Evolutionary conservation across 2,329 filamentous ascomycete species (phyloP), one percentile per base, ranked within the genome.

Genomic region (Monascus ruber): DNA sequence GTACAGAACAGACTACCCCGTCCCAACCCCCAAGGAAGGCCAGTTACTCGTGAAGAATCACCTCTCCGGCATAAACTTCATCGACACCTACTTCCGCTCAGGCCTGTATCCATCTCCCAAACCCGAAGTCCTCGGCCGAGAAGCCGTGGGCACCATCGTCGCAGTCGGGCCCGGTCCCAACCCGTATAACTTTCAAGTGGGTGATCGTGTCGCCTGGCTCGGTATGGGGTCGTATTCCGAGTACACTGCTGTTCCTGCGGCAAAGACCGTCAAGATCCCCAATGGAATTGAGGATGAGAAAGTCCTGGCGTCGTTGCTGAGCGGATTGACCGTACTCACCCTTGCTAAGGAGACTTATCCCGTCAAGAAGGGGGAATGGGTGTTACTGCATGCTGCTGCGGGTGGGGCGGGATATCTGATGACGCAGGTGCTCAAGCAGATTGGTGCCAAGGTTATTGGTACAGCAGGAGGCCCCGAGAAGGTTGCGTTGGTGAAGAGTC

Each of bases 81-180:
- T 94, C 54, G 88, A 94, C 63, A 94, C 76, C 31, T 94, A 94
- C 66, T 93, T 88, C 74, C 85, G 88, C 58, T 78, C 74, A 8
- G 88, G 88, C 7, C 75, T 94, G 37, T 94, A 94, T 70, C 68
- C 79, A 1, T 72, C 82, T 1, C 58, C 66, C 1, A 77, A 83
- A 51, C 88, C 87, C 4, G 74, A 83, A 51, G 79, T 81, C 37
- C 79, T 89, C 17, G 87, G 88, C 45, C 81, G 82, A 52, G 88
- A 95, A 68, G 84, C 73, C 42, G 74, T 77, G 42, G 87, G 88
- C 44, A 78, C 73, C 32, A 66, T 94, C 46, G 77, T 79, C 32
- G 69, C 79, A 26, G 54, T 76, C 2, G 77, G 77, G 17, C 62
- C 72, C 9, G 72, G 72, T 17, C 40, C 55, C 3, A 62, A 71